Evolutionary conservation across 2,329 filamentous ascomycete genomes (phyloP).

Genomic region (Xylaria sp.): DNA sequence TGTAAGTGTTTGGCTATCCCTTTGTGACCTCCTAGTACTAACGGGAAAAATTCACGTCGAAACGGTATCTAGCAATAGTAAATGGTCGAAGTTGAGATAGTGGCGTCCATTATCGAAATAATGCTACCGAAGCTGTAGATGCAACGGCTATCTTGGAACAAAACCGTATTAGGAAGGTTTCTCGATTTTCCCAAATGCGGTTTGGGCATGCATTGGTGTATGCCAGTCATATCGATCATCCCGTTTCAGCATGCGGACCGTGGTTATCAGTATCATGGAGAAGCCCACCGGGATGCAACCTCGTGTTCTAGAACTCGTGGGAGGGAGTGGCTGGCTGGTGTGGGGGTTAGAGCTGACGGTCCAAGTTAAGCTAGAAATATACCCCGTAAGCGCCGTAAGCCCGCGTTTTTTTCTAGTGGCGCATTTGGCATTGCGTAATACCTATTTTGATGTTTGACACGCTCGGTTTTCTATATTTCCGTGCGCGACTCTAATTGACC

Average conservation of each 20-base stretch:
- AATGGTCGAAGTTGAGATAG: background rate
- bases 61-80: background rate
- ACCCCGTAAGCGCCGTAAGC: background rate
- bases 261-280: background rate
- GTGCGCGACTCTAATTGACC: background rate
- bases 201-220: background rate
- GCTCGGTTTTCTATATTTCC: background rate
- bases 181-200: background rate
- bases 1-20: background rate
- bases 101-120: background rate
- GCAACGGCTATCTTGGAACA: background rate
- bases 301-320: background rate
- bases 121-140: background rate
- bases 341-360: constrained; percentile 9
- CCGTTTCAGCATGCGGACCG: background rate
- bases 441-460: background rate
- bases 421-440: background rate
- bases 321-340: background rate
- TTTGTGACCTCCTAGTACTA: background rate
- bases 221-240: background rate
- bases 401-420: background rate
- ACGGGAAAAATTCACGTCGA: background rate
- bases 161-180: background rate
- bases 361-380: background rate
- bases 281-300: background rate